Base-by-base conservation (phyloP, 768 basidiomycete genomes). In the Suillus paluster region DNA sequence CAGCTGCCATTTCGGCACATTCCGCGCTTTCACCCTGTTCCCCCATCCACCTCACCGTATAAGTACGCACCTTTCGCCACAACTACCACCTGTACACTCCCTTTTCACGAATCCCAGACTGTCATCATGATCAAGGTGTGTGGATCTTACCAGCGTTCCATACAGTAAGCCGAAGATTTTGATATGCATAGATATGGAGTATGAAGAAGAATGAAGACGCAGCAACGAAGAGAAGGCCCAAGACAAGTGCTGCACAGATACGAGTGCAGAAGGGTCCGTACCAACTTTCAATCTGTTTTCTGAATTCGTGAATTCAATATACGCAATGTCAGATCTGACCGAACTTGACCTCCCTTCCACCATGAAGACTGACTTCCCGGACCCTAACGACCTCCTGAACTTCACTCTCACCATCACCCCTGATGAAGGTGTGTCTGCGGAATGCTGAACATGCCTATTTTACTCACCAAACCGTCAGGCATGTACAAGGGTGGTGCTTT, bases 181-280 rank as follows among this genome's bases (percentile, higher is more conserved):
- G 36, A 41, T 25, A 49, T 38, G 30, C 36, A 38, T 66, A 99
- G 97, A 98, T 99, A 71, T 98, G 97, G 91, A 94, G 90, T 67
- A 95, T 99, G 91, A 99, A 99, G 89, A 99, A 99, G 89, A 93
- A 90, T 71, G 95, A 98, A 82, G 94, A 99, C 72, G 93, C 93
- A 60, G 95, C 95, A 59, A 90, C 94, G 7, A 98, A 95, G 91
- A 97, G 88, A 87, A 94, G 91, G 84, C 97, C 97, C 48, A 98
- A 97, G 87, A 97, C 95, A 49, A 94, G 93, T 71, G 97, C 97
- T 17, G 97, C 97, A 33, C 96, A 98, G 78, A 92, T 99, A 75
- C 87, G 97, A 61, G 97, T 99, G n/a, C 97, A 99, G 84, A 99
- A 99, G 84, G 97, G 97, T 95, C 63, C 61, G 66, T 64, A 27